Percentiles rank a stretch among this genome's conserved stretches.
Evolutionary conservation across 108 stramenopile genomes (phyloP).

Genomic region (Cyclotella baltica): DNA sequence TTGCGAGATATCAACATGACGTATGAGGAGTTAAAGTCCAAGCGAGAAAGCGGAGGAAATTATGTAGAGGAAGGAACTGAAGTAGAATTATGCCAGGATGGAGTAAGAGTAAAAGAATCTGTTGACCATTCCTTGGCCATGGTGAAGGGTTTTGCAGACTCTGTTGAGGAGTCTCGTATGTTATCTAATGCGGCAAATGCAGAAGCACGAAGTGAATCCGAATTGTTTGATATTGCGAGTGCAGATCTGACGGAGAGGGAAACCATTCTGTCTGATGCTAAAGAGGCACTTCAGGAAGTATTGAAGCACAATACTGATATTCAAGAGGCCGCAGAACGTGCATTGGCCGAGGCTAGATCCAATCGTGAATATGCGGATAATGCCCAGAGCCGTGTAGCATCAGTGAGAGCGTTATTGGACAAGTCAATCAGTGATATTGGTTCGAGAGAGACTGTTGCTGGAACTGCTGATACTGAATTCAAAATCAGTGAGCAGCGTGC

Average conservation of each 20-base stretch:
- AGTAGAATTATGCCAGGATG: constrained; percentile 42
- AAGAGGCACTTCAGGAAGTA: constrained; percentile 53
- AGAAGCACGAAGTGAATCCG: constrained; percentile 64
- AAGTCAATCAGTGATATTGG: constrained; percentile 58
- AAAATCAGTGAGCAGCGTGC: constrained; percentile 87
- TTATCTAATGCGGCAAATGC: constrained; percentile 54
- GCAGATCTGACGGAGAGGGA: constrained; percentile 59
- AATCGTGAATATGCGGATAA: constrained; percentile 75
- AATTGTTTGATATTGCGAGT: constrained; percentile 60
- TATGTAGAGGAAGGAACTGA: constrained; percentile 50
- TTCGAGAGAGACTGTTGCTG: constrained; percentile 76
- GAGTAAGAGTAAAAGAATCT: constrained; percentile 54
- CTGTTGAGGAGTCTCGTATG: constrained; percentile 60
- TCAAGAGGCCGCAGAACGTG: constrained; percentile 62
- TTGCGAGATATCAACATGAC: constrained; percentile 50
- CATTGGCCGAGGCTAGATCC: constrained; percentile 62
- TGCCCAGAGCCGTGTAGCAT: constrained; percentile 58
- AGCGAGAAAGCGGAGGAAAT: constrained; percentile 19
- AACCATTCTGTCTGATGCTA: constrained; percentile 59
- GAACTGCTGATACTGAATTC: constrained; percentile 81
- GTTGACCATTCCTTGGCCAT: constrained; percentile 66
- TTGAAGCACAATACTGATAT: constrained; percentile 50
- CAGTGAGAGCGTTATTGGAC: constrained; percentile 60
- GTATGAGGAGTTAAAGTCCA: constrained; percentile 42
- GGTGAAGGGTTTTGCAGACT: constrained; percentile 66